Base-by-base conservation (phyloP, 768 basidiomycete genomes). In the Gelatoporia subvermispora region DNA sequence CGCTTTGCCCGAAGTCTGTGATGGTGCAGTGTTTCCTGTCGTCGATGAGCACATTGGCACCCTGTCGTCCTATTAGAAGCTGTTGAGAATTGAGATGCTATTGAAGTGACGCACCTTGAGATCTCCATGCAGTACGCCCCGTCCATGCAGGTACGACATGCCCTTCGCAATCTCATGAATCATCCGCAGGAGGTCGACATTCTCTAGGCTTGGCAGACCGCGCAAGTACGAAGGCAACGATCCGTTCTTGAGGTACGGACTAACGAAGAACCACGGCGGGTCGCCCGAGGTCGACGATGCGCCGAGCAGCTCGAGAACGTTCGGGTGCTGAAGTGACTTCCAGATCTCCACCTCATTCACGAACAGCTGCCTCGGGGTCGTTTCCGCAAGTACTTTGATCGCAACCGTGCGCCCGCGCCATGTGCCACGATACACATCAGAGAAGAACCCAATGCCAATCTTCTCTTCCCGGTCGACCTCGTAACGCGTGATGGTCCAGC, bases 1-100 rank as follows among this genome's bases (percentile, higher is more conserved):
- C 83, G 55, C 79, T 84, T 63, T 91, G 85, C 0, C 87, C 88
- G 62, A 93, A 93, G 60, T 92, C 88, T 23, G 86, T 80, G 36
- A 93, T 80, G 35, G 91, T 73, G 50, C 88, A 91, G 40, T 69
- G 76, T 2, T 76, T 72, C 1, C 72, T 64, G 51, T 88, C 81
- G 54, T 85, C 79, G 13, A 93, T 79, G 2, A 93, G 76, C 15
- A 92, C 77, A 60, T 93, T 93, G 2, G 83, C 73, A 2, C 78
- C 85, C 85, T 79, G n/a, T 17, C 16, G 17, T 31, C 35, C 17
- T 2, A 16, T 50, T 3, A 49, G 21, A 22, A 25, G 9, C 16
- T 13, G n/a, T 31, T 16, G 21, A 11, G 2, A 2, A 41, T 10
- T 1, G 31, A 9, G 23, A 23, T 8, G 23, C 25, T 13, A 4